Percentiles rank a stretch among this genome's conserved stretches.
Evolutionary conservation across 352 stramenopile species (phyloP).

Genomic region (Phytopythium cucurbitacearum): DNA sequence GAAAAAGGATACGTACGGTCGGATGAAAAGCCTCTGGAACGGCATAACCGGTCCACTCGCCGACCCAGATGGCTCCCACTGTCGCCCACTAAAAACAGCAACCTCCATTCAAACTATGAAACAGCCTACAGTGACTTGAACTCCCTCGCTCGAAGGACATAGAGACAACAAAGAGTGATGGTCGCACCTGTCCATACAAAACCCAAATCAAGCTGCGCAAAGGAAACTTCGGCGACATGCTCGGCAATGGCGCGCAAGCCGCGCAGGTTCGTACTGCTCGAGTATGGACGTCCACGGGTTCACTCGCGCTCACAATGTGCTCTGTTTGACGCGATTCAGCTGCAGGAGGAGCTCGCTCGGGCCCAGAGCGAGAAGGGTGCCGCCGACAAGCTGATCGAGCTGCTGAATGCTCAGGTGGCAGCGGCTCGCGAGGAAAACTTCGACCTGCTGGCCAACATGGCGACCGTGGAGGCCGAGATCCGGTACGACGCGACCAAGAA

Average conservation of each 20-base stretch:
- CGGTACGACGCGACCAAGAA: conserved; percentile 34
- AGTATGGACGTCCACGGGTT: no score
- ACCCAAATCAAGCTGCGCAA: neutral
- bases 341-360: conserved; percentile 28
- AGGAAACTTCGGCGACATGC: neutral
- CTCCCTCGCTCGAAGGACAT: neutral
- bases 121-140: no score
- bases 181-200: conserved; percentile 1
- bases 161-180: neutral
- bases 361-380: conserved; percentile 52
- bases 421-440: conserved; percentile 62
- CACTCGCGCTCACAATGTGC: neutral
- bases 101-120: no score
- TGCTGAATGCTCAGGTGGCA: conserved; percentile 39
- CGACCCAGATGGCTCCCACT: no score
- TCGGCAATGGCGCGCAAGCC: neutral
- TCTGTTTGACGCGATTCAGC: conserved; percentile 2
- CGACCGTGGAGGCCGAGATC: conserved; percentile 46
- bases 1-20: neutral
- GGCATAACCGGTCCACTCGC: conserved; percentile 1
- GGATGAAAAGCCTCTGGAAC: neutral
- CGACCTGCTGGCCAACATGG: conserved; percentile 48
- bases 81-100: no score
- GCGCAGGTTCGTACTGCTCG: no score
- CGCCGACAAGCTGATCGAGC: conserved; percentile 45